Evolutionary conservation across 2,329 filamentous ascomycete species (phyloP).

Genomic region (Xylariaceae sp.): DNA sequence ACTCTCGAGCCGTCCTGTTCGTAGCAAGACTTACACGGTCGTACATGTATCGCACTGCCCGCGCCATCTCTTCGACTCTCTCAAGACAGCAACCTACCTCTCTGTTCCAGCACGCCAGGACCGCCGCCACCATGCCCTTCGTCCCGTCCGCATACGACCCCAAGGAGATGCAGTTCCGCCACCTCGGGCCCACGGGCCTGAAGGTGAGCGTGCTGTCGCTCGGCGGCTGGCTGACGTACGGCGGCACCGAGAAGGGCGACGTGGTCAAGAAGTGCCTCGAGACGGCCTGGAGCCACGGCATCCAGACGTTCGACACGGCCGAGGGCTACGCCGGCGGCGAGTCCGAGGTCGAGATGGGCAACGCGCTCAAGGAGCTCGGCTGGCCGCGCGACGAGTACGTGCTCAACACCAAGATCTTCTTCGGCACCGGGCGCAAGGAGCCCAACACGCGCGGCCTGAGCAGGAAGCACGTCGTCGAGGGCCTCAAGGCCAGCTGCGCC

Average conservation of each 20-base stretch:
- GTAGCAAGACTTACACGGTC: too few species aligned
- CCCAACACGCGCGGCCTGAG: slow-evolving; percentile 62
- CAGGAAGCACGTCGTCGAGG: slow-evolving; percentile 64
- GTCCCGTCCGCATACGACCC: too few species aligned
- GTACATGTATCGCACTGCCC: too few species aligned
- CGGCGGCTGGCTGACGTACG: slow-evolving; percentile 67
- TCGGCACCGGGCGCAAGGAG: slow-evolving; percentile 52
- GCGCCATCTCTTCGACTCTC: too few species aligned
- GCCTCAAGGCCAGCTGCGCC: slow-evolving; percentile 50
- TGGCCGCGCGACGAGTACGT: slow-evolving; percentile 57
- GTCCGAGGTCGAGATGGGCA: slow-evolving; percentile 56
- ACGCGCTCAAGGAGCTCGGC: slow-evolving; percentile 50
- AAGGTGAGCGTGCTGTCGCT: slow-evolving; percentile 46
- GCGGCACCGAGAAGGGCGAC: slow-evolving; percentile 60
- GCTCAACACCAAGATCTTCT: slow-evolving; percentile 58
- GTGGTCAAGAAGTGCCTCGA: slow-evolving; percentile 48
- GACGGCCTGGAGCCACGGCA: slow-evolving; percentile 50
- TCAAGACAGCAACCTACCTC: too few species aligned
- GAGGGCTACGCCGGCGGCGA: slow-evolving; percentile 41
- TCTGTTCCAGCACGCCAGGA: too few species aligned
- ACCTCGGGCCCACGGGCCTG: slow-evolving; percentile 33
- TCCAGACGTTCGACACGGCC: slow-evolving; percentile 58
- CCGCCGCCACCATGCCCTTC: too few species aligned
- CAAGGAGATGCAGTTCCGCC: slow-evolving; percentile 34
- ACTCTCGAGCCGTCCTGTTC: too few species aligned